Evolutionary conservation across 1,284 basidiomycete species (phyloP), one percentile per base, ranked within the genome.

Genomic region (Wallemia hederae): DNA sequence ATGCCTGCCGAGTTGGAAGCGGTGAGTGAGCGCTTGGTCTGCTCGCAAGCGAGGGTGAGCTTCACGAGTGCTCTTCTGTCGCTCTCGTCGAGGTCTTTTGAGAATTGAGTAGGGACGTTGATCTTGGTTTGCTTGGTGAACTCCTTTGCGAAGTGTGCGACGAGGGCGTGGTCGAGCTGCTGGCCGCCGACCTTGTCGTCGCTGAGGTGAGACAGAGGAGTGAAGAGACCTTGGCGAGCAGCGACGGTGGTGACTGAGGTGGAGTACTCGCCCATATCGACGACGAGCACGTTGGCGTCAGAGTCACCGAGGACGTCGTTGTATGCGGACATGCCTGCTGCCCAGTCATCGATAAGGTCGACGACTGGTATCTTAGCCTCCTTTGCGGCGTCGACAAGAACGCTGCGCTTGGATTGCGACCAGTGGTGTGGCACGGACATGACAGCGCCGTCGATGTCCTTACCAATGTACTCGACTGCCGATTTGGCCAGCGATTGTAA

Each of bases 111-210:
- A 17, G 77, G 72, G 39, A 96, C 75, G 0, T 81, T 74, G 25
- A 79, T 78, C 72, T 91, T 91, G 39, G 83, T 90, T 76, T 97
- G 98, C 72, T 97, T 97, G 61, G 86, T 86, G 71, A 98, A 98
- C 68, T 98, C 92, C 70, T 91, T 85, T 61, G 87, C 81, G 71
- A 98, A 96, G 76, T 85, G 86, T 63, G 83, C 81, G 73, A 96
- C 80, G 55, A 97, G 77, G 65, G 82, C 79, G 61, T 80, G 77
- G 72, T 91, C 89, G 66, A 90, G 80, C 61, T 78, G 74, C 64
- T 80, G 76, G 0, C 79, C 80, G 19, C 77, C 76, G 55, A 79
- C 68, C 14, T 1, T 7, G 34, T 55, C 25, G 58, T 55, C 55
- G 15, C 58, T 27, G 19, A 33, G n/a, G 56, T 59, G 22, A 0